A percentile compares a stretch with the other conserved stretches of the same genome.
Evolutionary conservation across 2,329 filamentous ascomycete genomes (phyloP).

Genomic region (Trichophyton equinum): DNA sequence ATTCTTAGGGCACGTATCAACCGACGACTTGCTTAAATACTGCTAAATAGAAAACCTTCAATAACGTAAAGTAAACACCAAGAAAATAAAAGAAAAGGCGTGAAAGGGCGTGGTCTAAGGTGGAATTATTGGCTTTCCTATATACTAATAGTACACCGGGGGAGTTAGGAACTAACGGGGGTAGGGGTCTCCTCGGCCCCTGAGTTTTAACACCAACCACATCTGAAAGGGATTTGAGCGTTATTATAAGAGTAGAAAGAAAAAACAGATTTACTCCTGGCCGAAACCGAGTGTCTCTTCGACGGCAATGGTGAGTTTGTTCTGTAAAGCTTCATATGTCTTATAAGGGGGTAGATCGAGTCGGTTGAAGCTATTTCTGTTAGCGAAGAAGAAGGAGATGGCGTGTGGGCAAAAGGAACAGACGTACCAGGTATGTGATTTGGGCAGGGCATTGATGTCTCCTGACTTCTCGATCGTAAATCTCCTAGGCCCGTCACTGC

Average conservation of each 20-base stretch:
- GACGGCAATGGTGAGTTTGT: conserved; percentile 90
- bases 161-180: no score
- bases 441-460: conserved; percentile 78
- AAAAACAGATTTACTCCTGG: conserved; percentile 57
- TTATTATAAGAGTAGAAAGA: neutral
- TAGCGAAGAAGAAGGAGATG: neutral
- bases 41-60: no score
- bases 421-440: conserved; percentile 92
- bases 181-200: neutral
- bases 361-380: conserved; percentile 68
- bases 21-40: no score
- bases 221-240: neutral
- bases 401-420: neutral
- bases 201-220: neutral
- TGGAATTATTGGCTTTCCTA: conserved; percentile 6
- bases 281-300: conserved; percentile 99
- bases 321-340: conserved; percentile 66
- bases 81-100: neutral
- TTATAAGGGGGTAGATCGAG: conserved; percentile 93
- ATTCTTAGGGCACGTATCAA: no score
- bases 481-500: conserved; percentile 82
- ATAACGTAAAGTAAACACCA: neutral
- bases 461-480: conserved; percentile 99
- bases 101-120: neutral
- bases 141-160: conserved; percentile 12